Conservation (phyloP, 2,329 filamentous ascomycete species). For the Trichoderma arundinaceum region DNA sequence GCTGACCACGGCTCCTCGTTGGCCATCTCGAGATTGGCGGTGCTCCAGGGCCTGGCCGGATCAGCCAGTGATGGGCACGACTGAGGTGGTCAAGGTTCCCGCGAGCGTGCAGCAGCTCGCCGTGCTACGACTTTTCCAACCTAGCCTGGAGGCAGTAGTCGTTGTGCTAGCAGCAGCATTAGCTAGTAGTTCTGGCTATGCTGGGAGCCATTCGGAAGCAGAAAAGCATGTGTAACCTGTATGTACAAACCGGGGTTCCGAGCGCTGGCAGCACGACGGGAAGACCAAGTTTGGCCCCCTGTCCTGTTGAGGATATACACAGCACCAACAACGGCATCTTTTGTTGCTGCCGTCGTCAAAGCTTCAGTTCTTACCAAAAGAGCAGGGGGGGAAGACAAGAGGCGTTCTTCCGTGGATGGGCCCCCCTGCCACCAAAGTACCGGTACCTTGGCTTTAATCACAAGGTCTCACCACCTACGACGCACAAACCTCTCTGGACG, state of each 20-base stretch:
- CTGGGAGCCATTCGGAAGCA: neutral
- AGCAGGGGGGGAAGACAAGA: too few relatives aligned
- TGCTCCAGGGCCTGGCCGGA: too few relatives aligned
- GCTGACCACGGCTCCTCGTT: constrained; percentile 18
- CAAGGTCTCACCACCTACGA: constrained; percentile 6
- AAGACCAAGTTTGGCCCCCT: neutral
- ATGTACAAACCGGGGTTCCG: neutral
- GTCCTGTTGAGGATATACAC: neutral
- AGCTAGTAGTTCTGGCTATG: neutral
- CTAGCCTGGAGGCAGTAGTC: neutral
- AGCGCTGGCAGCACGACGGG: too few relatives aligned
- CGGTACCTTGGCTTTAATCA: neutral
- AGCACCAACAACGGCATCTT: too few relatives aligned
- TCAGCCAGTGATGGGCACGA: too few relatives aligned
- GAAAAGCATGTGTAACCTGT: neutral
- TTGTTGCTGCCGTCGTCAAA: neutral
- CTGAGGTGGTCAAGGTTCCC: constrained; percentile 7
- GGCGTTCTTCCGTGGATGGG: neutral
- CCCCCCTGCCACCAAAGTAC: constrained; percentile 10
- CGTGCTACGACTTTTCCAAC: constrained; percentile 3
- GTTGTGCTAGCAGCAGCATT: neutral
- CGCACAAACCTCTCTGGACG: too few relatives aligned
- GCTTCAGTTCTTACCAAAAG: neutral
- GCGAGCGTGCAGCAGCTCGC: constrained; percentile 22
- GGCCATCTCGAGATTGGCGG: constrained; percentile 10